A percentile compares a stretch with the other conserved stretches of the same genome.
Conservation (phyloP, 129 eudicot genomes). For the Apium graveolens region DNA sequence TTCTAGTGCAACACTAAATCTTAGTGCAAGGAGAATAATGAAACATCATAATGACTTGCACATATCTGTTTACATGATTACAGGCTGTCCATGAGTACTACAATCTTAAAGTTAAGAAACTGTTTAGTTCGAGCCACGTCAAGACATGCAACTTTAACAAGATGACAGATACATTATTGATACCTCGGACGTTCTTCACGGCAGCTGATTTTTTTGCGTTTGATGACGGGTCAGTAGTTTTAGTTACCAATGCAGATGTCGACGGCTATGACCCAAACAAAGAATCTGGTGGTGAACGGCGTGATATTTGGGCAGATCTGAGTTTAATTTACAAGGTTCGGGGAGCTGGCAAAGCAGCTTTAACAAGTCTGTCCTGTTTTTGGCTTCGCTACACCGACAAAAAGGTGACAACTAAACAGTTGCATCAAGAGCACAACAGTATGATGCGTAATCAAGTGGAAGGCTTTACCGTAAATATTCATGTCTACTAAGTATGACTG, state of each 20-base stretch:
- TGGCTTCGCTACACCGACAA: slow-evolving; percentile 34
- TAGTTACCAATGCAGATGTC: slow-evolving; percentile 49
- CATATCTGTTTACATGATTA: neutral
- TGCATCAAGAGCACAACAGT: slow-evolving; percentile 11
- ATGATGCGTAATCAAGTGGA: slow-evolving; percentile 12
- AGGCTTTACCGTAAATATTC: slow-evolving; percentile 12
- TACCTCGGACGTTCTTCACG: slow-evolving; percentile 14
- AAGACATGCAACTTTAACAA: slow-evolving; percentile 8
- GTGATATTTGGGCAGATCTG: slow-evolving; percentile 28
- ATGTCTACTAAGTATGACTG: neutral
- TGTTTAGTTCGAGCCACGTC: neutral
- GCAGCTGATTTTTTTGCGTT: slow-evolving; percentile 36
- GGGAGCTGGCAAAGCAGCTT: slow-evolving; percentile 40
- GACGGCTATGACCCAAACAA: slow-evolving; percentile 41
- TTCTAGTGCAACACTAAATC: neutral
- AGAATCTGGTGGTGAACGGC: slow-evolving; percentile 11
- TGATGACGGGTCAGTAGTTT: slow-evolving; percentile 61
- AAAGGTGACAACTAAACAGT: slow-evolving; percentile 11
- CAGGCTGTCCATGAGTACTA: slow-evolving; percentile 62
- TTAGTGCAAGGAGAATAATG: neutral
- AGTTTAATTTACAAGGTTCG: slow-evolving; percentile 41
- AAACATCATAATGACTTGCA: neutral
- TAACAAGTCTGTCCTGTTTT: slow-evolving; percentile 43
- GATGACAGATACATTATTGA: neutral
- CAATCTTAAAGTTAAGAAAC: slow-evolving; percentile 26